Evolutionary conservation across 2,329 filamentous ascomycete species (phyloP).

Genomic region (Cephalotrichum gorgonifer): DNA sequence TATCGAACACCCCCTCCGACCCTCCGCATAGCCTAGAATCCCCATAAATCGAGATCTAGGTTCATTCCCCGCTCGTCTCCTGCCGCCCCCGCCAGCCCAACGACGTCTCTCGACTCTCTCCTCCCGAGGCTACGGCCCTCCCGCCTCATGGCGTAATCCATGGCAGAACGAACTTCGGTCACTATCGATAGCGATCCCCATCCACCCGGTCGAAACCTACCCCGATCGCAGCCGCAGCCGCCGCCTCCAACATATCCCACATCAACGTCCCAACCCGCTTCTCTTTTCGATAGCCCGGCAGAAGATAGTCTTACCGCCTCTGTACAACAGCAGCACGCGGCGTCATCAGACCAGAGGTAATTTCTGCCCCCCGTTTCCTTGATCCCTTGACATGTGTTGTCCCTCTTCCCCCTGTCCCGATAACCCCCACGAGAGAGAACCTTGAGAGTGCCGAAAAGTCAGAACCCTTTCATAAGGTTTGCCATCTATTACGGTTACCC

Average conservation of each 20-base stretch:
- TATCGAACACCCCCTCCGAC: neutral
- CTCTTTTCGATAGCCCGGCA: neutral
- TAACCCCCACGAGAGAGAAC: neutral
- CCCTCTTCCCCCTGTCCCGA: neutral
- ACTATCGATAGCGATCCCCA: slow-evolving; percentile 8
- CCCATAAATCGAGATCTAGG: neutral
- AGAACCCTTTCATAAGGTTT: neutral
- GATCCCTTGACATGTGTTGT: too few relatives aligned
- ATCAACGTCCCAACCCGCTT: neutral
- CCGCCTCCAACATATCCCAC: neutral
- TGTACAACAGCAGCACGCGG: neutral
- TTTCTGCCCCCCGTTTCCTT: neutral
- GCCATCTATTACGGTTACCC: too few relatives aligned
- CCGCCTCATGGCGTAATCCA: slow-evolving; percentile 57
- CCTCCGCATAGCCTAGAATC: neutral
- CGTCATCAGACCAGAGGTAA: neutral
- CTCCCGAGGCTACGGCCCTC: slow-evolving; percentile 16
- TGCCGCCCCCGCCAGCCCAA: too few relatives aligned
- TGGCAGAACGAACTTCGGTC: slow-evolving; percentile 51
- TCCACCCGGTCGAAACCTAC: slow-evolving; percentile 4
- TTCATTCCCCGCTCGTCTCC: neutral
- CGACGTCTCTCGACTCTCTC: neutral
- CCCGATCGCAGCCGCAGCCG: slow-evolving; percentile 4
- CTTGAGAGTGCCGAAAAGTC: neutral
- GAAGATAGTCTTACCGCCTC: neutral